Evolutionary conservation across 345 rosid species (phyloP), one percentile per base, ranked within the genome.

Genomic region (Tarenaya hassleriana): DNA sequence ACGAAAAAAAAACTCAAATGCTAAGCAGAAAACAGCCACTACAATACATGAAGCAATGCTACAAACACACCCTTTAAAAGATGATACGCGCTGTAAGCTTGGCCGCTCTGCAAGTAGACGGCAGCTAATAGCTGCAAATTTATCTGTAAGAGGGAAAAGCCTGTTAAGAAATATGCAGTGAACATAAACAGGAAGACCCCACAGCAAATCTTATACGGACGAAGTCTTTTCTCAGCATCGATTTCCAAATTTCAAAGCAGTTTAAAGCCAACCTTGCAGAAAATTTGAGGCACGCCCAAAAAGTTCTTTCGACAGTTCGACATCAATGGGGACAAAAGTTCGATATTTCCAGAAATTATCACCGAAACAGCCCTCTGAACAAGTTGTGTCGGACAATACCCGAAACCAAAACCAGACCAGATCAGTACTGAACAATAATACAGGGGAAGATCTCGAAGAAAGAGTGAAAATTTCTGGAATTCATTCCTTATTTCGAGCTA

Each of bases 61-160:
- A 16, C 15, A 50, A 10, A 24, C 67, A 3, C 55, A 92, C 97
- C 98, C 65, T 88, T 88, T 42, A 92, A 64, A 55, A 92, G 77
- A 71, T 78, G 81, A 75, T 92, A 88, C 1, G 97, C 94, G 35
- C 88, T 68, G 67, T 88, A 83, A 32, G 98, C 86, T 73, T 85
- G 97, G 72, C 81, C 81, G 66, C 81, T 84, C 73, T 92, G 95
- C 73, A 92, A 69, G 76, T 88, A 88, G 62, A 94, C 81, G 40
- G 82, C 56, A 18, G 97, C 98, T 71, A 92, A 60, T 50, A 88
- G 62, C 72, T 88, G 97, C 73, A 79, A 71, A 77, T 92, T 88
- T 41, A 52, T 67, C 98, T 92, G 74, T 76, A 10, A 51, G 38
- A 52, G 69, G 39, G 40, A 52, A 34, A 50, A 52, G 11, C 34